Conservation (phyloP, 768 basidiomycete genomes). For the Hirschioporus abietinus region DNA sequence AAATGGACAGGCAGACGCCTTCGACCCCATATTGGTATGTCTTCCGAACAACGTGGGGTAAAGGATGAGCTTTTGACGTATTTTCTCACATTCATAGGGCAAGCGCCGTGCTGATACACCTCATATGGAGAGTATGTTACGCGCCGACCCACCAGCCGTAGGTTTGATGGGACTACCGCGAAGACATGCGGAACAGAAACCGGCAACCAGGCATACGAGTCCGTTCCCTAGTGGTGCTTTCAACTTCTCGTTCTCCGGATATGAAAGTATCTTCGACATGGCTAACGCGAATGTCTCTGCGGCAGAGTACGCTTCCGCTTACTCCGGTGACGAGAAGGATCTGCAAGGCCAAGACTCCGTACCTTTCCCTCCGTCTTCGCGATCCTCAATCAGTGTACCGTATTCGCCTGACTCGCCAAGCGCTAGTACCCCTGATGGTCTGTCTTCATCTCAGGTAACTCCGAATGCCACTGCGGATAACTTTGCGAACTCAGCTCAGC, state of each 20-base stretch:
- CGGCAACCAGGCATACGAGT: slow-evolving; percentile 23
- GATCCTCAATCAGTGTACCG: slow-evolving; percentile 23
- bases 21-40: slow-evolving; percentile 43
- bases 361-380: slow-evolving; percentile 16
- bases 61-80: not conserved
- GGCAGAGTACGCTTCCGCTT: slow-evolving; percentile 17
- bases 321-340: not conserved
- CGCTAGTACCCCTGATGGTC: slow-evolving; percentile 35
- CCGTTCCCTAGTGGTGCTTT: slow-evolving; percentile 66
- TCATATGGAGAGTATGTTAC: slow-evolving; percentile 72
- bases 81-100: slow-evolving; percentile 13
- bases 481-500: slow-evolving; percentile 51
- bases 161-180: slow-evolving; percentile 21
- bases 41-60: not conserved
- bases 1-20: slow-evolving; percentile 9
- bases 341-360: not conserved
- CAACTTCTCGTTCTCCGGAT: slow-evolving; percentile 68
- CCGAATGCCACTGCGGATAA: slow-evolving; percentile 68
- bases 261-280: slow-evolving; percentile 56
- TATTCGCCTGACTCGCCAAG: slow-evolving; percentile 34
- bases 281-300: slow-evolving; percentile 28
- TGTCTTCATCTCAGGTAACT: slow-evolving; percentile 62
- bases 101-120: slow-evolving; percentile 82
- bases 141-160: slow-evolving; percentile 66
- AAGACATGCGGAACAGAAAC: slow-evolving; percentile 13